Evolutionary conservation across 2,329 filamentous ascomycete species (phyloP), one percentile per base, ranked within the genome.

Genomic region (Fusarium sp.): DNA sequence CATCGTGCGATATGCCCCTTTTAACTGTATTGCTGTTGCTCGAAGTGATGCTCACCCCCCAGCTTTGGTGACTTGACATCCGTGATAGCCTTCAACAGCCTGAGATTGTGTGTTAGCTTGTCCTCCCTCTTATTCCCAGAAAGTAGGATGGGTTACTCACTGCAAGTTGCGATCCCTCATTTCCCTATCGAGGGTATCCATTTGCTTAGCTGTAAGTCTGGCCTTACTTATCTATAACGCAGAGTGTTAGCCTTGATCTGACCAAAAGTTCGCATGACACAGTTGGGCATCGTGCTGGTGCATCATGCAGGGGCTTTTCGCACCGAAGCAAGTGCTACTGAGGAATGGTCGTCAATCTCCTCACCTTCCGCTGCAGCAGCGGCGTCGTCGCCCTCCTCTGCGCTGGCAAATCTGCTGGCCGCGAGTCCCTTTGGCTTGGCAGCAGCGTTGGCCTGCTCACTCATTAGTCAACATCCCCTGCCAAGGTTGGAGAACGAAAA

Each of bases 321-420:
- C 86, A 90, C 88, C 87, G 86, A 87, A 81, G 88, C 87, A 80
- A 90, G 83, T 79, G 88, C 88, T 77, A 84, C 82, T 76, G 88
- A 90, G 79, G 87, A 87, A 82, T 87, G 81, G 76, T 90, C 88
- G 74, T 86, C 83, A 74, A 81, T 80, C 76, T 80, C 80, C 87
- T 89, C 87, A 86, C 85, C 87, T 86, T 85, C 84, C 76, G 80
- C 81, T 74, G 77, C 74, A 67, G 78, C 77, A 48, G 75, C 73
- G 49, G 74, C 73, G 46, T 74, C 76, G 45, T 75, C 77, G 58
- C 71, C 77, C 41, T 80, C 78, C 48, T 80, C 77, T 50, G 75
- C 75, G 51, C 78, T 77, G 57, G 86, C 86, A 73, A 84, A 88
- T 68, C 82, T 81, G 78, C 86, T 89, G 47, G 83, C 82, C 24